Evolutionary conservation across 1,284 basidiomycete species (phyloP), one percentile per base, ranked within the genome.

Genomic region (Filobasidium uniguttulatum): DNA sequence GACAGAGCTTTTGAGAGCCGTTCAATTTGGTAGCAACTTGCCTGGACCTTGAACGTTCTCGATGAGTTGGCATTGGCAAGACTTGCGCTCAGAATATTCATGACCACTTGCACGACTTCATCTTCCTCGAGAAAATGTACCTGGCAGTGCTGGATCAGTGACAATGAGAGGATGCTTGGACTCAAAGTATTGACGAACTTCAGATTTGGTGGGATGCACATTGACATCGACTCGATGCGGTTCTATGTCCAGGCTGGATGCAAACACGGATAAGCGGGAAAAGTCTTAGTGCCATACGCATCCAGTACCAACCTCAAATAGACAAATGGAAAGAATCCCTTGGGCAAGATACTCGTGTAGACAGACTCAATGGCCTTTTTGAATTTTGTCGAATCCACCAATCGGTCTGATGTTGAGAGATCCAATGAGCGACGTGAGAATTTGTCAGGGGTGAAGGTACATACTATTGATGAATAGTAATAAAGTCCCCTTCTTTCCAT

Each of bases 401-500:
- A 74, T 3, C 94, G 85, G 64, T 97, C 91, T 94, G 54, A 44
- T 10, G 26, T 31, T 19, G 26, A 15, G 12, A 38, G 31, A 7
- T 9, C 5, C n/a, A 20, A 12, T 10, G n/a, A 17, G 5, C 9
- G 31, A 9, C 3, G 8, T 9, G 29, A 40, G n/a, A n/a, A n/a
- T n/a, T n/a, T n/a, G 28, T 19, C 8, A 22, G 19, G 6, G 23
- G 6, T 12, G 14, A 34, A 9, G 3, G 3, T 5, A 73, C 84
- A 56, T 57, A 94, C 91, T 83, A 62, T 98, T 98, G 63, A 99
- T 97, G 68, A 99, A 99, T n/a, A 96, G 74, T 0, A 98, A 71
- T 61, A 93, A 85, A 0, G 63, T 62, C 10, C 64, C 64, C 44
- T 80, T 74, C 62, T 86, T 88, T 66, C 93, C 93, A 62, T 85